Evolutionary conservation across 352 stramenopile species (phyloP).

Genomic region (Phytophthora kernoviae): DNA sequence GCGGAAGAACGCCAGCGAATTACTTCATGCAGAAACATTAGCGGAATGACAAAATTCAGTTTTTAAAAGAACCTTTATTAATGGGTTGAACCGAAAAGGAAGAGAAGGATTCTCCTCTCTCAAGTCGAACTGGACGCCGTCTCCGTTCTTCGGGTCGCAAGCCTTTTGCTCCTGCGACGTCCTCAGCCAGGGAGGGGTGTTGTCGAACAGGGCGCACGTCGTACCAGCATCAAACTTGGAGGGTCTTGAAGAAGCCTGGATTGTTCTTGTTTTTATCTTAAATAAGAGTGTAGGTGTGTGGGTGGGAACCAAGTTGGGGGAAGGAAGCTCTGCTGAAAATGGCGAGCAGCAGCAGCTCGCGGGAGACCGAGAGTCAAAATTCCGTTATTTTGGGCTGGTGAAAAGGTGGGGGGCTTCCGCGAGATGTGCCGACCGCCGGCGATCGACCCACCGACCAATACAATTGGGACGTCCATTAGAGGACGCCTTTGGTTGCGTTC

Average conservation of each 20-base stretch:
- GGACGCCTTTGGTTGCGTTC: slow-evolving; percentile 14
- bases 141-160: slow-evolving; percentile 27
- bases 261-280: slow-evolving; percentile 17
- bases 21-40: no score
- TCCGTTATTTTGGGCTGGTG: slow-evolving; percentile 42
- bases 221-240: not conserved
- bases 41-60: no score
- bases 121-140: slow-evolving; percentile 1
- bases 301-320: slow-evolving; percentile 37
- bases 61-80: not conserved
- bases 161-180: slow-evolving; percentile 31
- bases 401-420: slow-evolving; percentile 19
- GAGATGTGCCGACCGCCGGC: slow-evolving; percentile 24
- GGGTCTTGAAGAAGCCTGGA: slow-evolving; percentile 8
- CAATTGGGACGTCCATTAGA: slow-evolving; percentile 3
- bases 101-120: no score
- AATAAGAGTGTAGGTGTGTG: no score
- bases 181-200: slow-evolving; percentile 40
- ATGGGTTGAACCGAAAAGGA: slow-evolving; percentile 16
- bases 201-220: slow-evolving; percentile 19
- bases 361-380: slow-evolving; percentile 37
- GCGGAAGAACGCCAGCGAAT: no score
- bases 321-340: slow-evolving; percentile 18
- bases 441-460: slow-evolving; percentile 51
- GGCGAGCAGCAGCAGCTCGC: slow-evolving; percentile 18